Evolutionary conservation across 106 monocot genomes (phyloP).

Genomic region (Triglochin maritima): DNA sequence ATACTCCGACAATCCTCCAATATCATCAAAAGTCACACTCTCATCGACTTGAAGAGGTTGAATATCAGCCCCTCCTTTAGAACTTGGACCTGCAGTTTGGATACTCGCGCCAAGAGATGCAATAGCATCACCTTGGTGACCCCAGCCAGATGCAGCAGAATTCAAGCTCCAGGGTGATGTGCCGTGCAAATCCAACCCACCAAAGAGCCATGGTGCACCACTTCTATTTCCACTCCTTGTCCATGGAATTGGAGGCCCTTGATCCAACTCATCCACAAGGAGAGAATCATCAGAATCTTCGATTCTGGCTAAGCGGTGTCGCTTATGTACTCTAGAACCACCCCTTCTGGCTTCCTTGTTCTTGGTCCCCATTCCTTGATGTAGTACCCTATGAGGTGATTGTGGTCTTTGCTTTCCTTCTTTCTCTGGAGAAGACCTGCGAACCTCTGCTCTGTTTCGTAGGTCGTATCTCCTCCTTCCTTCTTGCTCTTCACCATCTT

Average conservation of each 20-base stretch:
- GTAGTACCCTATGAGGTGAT: slow-evolving; percentile 73
- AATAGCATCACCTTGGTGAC: slow-evolving; percentile 64
- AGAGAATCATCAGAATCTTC: slow-evolving; percentile 99
- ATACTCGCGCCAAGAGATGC: slow-evolving; percentile 44
- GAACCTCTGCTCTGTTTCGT: slow-evolving; percentile 76
- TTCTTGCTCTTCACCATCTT: slow-evolving; percentile 77
- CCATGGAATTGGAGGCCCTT: slow-evolving; percentile 81
- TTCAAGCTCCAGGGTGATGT: slow-evolving; percentile 74
- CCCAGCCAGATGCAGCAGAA: slow-evolving; percentile 91
- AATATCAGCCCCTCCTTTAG: slow-evolving; percentile 96
- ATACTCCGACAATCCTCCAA: slow-evolving; percentile 87
- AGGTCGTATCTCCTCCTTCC: slow-evolving; percentile 89
- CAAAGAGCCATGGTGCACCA: slow-evolving; percentile 66
- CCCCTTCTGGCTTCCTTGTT: slow-evolving; percentile 59
- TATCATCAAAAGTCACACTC: slow-evolving; percentile 88
- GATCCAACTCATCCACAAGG: slow-evolving; percentile 92
- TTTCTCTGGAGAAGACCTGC: slow-evolving; percentile 63
- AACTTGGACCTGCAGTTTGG: slow-evolving; percentile 97
- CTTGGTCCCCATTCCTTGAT: slow-evolving; percentile 72
- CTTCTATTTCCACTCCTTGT: slow-evolving; percentile 52
- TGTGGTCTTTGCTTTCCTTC: slow-evolving; percentile 71
- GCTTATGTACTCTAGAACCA: slow-evolving; percentile 66
- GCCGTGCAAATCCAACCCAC: slow-evolving; percentile 82
- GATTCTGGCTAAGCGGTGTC: slow-evolving; percentile 43
- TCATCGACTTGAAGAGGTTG: slow-evolving; percentile 94